phyloP scores from a whole-genome alignment of 176 grass and related monocot species.

The Oryza meridionalis region DNA sequence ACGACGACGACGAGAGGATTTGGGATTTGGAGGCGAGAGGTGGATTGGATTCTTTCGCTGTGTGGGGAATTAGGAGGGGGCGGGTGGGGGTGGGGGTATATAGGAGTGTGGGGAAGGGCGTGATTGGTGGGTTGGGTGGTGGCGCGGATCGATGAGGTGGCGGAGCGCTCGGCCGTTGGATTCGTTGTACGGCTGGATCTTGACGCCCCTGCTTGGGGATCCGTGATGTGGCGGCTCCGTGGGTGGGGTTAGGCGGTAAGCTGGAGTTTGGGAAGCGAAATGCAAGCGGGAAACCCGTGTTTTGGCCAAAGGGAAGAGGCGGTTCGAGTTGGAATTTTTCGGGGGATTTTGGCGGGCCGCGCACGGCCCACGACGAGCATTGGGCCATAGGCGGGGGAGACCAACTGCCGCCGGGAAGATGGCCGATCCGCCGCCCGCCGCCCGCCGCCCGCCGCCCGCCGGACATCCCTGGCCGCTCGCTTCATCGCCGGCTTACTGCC shows the following conservation, averaged over 20 bases:
- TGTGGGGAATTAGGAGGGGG: background rate
- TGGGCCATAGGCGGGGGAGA: too few species aligned
- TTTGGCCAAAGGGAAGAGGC: background rate
- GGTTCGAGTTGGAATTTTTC: background rate
- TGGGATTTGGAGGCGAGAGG: background rate
- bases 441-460: background rate
- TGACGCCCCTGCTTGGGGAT: background rate
- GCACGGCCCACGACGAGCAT: too few species aligned
- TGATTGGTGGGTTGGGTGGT: conserved; percentile 10
- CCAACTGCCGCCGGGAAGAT: background rate
- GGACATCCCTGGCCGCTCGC: background rate
- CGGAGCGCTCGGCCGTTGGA: background rate
- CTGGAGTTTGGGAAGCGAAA: conserved; percentile 7
- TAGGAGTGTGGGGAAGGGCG: background rate
- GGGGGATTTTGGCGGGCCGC: too few species aligned
- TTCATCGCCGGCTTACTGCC: background rate
- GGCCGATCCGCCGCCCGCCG: background rate
- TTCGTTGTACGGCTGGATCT: conserved; percentile 21
- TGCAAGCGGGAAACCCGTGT: background rate
- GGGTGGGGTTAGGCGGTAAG: conserved; percentile 1
- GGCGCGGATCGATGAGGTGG: conserved; percentile 44
- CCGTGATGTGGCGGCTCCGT: too few species aligned
- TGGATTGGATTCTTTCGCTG: background rate
- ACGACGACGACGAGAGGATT: background rate
- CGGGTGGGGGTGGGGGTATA: conserved; percentile 18